phyloP scores from a whole-genome alignment of 495 filamentous ascomycete species.

The Evernia prunastri region DNA sequence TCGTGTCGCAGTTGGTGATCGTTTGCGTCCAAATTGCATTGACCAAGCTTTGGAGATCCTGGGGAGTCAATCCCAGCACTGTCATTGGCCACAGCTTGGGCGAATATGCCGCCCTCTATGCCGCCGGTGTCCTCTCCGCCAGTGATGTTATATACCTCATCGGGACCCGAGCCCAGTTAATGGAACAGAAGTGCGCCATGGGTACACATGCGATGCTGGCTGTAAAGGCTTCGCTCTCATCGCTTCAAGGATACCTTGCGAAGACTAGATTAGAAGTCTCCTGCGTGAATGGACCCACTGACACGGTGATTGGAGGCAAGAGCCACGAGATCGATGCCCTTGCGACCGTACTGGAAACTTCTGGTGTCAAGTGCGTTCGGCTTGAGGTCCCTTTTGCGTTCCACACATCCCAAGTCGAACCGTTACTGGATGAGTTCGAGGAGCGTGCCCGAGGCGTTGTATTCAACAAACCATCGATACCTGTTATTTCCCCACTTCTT shows the following conservation, averaged over 20 bases:
- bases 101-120: conserved; percentile 69
- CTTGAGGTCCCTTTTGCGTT: conserved; percentile 63
- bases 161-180: conserved; percentile 58
- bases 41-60: conserved; percentile 61
- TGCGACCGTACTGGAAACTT: conserved; percentile 44
- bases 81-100: conserved; percentile 69
- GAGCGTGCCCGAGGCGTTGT: conserved; percentile 37
- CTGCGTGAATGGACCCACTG: conserved; percentile 46
- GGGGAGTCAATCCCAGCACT: conserved; percentile 59
- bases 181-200: conserved; percentile 54
- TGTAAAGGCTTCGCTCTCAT: conserved; percentile 25
- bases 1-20: conserved; percentile 34
- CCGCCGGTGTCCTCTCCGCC: conserved; percentile 62
- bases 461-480: conserved; percentile 38
- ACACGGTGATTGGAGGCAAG: conserved; percentile 46
- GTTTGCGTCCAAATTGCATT: conserved; percentile 67
- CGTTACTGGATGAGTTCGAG: conserved; percentile 45
- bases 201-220: conserved; percentile 56
- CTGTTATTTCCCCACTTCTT: conserved; percentile 53
- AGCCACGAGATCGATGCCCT: conserved; percentile 45
- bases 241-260: conserved; percentile 32
- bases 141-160: conserved; percentile 65
- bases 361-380: conserved; percentile 48
- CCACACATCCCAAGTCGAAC: conserved; percentile 51
- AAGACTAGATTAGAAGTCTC: conserved; percentile 38